A percentile compares a stretch with the other conserved stretches of the same genome.
phyloP scores from a whole-genome alignment of 345 rosid genomes.

The Schrenkiella parvula region DNA sequence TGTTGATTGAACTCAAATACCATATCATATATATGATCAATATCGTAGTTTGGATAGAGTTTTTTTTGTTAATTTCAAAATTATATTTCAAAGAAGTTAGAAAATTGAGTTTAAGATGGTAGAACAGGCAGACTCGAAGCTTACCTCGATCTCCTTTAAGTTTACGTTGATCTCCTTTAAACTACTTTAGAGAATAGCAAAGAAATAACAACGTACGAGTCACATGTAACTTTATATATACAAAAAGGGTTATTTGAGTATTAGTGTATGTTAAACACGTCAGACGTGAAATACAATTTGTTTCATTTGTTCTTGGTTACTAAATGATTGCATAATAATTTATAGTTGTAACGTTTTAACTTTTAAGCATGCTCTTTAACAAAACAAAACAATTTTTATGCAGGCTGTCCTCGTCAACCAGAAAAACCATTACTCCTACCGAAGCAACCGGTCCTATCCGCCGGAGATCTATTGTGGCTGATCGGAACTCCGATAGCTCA shows the following conservation, averaged over 20 bases:
- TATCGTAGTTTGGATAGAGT: background rate
- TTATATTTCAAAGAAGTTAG: background rate
- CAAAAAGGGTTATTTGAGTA: background rate
- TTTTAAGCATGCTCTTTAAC: too few species aligned
- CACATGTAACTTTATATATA: background rate
- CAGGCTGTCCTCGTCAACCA: constrained; percentile 50
- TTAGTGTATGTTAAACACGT: background rate
- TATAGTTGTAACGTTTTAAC: background rate
- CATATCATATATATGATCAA: background rate
- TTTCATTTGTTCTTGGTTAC: background rate
- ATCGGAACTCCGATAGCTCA: constrained; percentile 57
- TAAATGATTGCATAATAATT: background rate
- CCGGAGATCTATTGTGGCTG: constrained; percentile 77
- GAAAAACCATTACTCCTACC: constrained; percentile 30
- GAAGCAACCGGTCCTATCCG: constrained; percentile 40
- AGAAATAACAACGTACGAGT: background rate
- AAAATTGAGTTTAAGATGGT: background rate
- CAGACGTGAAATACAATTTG: background rate
- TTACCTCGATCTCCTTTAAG: too few species aligned
- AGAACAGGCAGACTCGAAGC: background rate
- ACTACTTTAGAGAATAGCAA: background rate
- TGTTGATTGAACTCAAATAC: background rate
- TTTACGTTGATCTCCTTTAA: background rate
- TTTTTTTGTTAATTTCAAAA: background rate
- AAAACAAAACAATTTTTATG: too few species aligned